Evolutionary conservation across 129 eudicot species (phyloP).

Genomic region (Glebionis coronaria): DNA sequence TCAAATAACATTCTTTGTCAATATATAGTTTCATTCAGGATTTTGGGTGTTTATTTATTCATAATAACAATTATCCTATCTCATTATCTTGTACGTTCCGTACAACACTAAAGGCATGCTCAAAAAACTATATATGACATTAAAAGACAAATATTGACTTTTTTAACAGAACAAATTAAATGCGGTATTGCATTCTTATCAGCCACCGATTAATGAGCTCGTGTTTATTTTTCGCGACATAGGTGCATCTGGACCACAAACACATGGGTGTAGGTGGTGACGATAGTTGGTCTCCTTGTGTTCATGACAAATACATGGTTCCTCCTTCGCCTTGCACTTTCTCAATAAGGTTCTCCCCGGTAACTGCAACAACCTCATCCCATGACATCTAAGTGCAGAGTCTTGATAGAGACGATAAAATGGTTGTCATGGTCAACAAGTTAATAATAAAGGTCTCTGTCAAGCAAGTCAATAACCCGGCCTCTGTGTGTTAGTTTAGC

Average conservation of each 20-base stretch:
- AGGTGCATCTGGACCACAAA: constrained; percentile 99
- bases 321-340: constrained; percentile 73
- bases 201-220: not conserved
- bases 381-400: constrained; percentile 47
- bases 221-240: not conserved
- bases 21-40: no score
- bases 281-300: constrained; percentile 94
- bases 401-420: constrained; percentile 22
- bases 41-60: no score
- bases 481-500: constrained; percentile 15
- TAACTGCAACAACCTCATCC: constrained; percentile 45
- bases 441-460: not conserved
- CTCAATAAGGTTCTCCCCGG: constrained; percentile 57
- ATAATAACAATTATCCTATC: no score
- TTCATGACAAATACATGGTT: constrained; percentile 70
- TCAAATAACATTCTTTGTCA: no score
- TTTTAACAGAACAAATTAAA: not conserved
- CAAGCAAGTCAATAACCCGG: constrained; percentile 7
- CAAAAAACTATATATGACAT: not conserved
- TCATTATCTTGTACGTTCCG: no score
- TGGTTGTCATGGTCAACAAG: constrained; percentile 16
- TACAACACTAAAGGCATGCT: no score
- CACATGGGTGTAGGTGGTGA: constrained; percentile 99
- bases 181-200: not conserved
- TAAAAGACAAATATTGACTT: not conserved